phyloP scores from a whole-genome alignment of 306 rosid species.

The Dalbergia cultrata region DNA sequence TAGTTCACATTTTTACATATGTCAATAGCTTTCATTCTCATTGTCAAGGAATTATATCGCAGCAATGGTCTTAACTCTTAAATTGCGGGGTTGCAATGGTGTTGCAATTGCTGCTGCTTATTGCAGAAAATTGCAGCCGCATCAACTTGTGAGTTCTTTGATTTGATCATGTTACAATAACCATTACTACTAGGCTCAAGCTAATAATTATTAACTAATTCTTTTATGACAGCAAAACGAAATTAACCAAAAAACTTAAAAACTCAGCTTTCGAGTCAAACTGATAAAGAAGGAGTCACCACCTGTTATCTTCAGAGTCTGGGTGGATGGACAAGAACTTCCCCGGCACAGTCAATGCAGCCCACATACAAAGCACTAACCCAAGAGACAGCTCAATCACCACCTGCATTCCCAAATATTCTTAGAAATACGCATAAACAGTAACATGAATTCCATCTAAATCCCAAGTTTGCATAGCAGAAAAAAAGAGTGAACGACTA shows the following conservation, averaged over 20 bases:
- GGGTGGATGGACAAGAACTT: conserved; percentile 79
- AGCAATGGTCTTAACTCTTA: no score
- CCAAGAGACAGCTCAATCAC: conserved; percentile 72
- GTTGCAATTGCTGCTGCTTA: no score
- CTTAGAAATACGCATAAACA: not conserved
- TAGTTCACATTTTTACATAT: not conserved
- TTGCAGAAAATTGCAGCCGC: no score
- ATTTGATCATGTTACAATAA: no score
- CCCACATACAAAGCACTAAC: conserved; percentile 73
- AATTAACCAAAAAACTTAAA: not conserved
- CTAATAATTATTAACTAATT: not conserved
- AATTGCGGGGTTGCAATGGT: no score
- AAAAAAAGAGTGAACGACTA: not conserved
- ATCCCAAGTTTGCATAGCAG: not conserved
- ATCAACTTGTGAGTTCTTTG: not conserved
- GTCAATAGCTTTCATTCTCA: not conserved
- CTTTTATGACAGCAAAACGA: not conserved
- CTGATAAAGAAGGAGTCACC: conserved; percentile 50
- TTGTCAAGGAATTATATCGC: not conserved
- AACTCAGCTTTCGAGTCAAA: not conserved
- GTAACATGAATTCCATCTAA: conserved; percentile 11
- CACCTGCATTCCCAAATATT: conserved; percentile 58
- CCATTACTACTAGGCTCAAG: not conserved
- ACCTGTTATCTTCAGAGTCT: conserved; percentile 83
- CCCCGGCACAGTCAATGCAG: conserved; percentile 75